Conservation (phyloP, 2,329 filamentous ascomycete genomes). For the Xylaria sp. region DNA sequence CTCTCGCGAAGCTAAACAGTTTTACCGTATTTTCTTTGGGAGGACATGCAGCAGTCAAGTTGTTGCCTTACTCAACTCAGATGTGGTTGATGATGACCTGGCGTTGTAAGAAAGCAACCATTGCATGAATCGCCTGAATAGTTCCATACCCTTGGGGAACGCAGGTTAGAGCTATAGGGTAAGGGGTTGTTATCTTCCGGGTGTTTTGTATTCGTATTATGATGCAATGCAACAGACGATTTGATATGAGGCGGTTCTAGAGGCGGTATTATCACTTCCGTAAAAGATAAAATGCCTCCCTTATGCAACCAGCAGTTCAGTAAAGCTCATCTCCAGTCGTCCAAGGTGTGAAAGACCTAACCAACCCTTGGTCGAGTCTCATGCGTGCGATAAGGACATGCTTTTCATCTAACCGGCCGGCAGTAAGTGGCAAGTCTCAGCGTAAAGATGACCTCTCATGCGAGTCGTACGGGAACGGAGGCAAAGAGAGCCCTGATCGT, state of each 20-base stretch:
- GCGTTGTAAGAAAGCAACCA: neutral
- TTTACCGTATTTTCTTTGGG: neutral
- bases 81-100: neutral
- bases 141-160: neutral
- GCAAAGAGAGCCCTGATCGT: neutral
- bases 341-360: neutral
- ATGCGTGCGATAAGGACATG: neutral
- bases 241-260: neutral
- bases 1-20: neutral
- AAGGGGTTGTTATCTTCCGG: neutral
- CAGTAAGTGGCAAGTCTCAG: neutral
- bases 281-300: neutral
- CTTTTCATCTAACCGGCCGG: neutral
- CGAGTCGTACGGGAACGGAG: neutral
- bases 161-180: neutral
- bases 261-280: neutral
- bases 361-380: neutral
- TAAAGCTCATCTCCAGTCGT: neutral
- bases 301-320: neutral
- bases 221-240: neutral
- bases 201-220: neutral
- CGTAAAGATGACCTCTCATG: neutral
- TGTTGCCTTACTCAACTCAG: neutral
- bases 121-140: neutral
- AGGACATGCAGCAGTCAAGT: neutral